Base-by-base conservation (phyloP, 768 basidiomycete species). In the Dictyophora rubrovolvata region DNA sequence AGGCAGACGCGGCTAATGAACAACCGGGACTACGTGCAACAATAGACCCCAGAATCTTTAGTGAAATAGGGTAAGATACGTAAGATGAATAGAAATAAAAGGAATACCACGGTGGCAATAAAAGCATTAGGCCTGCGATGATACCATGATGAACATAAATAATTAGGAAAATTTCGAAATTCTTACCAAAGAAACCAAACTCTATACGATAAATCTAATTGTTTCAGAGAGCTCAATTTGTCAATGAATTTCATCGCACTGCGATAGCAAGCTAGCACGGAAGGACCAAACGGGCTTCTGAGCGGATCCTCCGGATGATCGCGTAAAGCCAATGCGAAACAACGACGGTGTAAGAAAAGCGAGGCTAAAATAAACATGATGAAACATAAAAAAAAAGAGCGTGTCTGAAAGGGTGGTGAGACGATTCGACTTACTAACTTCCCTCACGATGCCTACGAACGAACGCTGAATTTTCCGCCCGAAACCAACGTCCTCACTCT, bases 31-130 rank as follows among this genome's bases (percentile, higher is more conserved):
- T 82, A 55, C 84, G 83, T 12, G 84, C 88, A 1, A 86, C 85
- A n/a, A 89, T 80, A 9, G 87, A 85, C 11, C 85, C 80, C 46
- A 89, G 67, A 81, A 90, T 85, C 87, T 89, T 59, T 5, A 62
- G 7, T 12, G 12, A 42, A 42, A 42, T 37, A 14, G 14, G 36
- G 14, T 8, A 42, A 2, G 18, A 34, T 51, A n/a, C n/a, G n/a
- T n/a, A 17, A 42, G 18, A 21, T 23, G 52, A 36, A 7, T 36
- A 17, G 42, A 7, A 4, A 34, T 28, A 1, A 20, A n/a, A 60
- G 1, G 20, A 3, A 53, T 59, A 61, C 42, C 36, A 55, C 36
- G 23, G 48, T 48, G 10, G 50, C 48, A 6, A 52, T 50, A 51
- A 58, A 58, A 28, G 35, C 35, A 37, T 51, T 58, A 51, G 48